These are phyloP conservation scores for Coemansia sp. DNA, from an alignment of 192 early-diverging fungal species.

Conservation along the genomic window DNA sequence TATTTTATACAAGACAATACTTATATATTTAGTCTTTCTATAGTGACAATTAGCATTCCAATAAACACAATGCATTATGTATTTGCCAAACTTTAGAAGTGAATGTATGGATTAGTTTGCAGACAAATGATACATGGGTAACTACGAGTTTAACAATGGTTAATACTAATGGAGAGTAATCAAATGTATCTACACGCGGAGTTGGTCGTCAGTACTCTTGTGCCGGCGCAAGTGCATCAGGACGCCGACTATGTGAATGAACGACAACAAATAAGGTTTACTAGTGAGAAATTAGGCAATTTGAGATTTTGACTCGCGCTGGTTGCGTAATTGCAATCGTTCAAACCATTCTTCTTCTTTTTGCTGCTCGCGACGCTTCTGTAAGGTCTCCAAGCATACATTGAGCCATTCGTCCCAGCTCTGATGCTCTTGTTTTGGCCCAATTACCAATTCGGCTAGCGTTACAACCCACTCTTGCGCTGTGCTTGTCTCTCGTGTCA, in stretches of 20 bases:
- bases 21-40: neutral
- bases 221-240: neutral
- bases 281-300: neutral
- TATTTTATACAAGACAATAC: neutral
- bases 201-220: neutral
- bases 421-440: constrained; percentile 46
- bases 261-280: neutral
- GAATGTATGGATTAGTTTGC: too few species aligned
- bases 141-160: neutral
- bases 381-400: constrained; percentile 26
- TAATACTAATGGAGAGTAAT: neutral
- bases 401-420: constrained; percentile 53
- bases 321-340: neutral
- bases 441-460: constrained; percentile 39
- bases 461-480: constrained; percentile 52
- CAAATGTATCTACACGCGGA: constrained; percentile 1
- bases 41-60: neutral
- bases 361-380: constrained; percentile 29
- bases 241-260: neutral
- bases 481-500: constrained; percentile 31
- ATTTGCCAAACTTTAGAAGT: neutral
- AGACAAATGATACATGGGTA: neutral
- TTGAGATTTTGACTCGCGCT: constrained; percentile 3
- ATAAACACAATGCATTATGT: neutral
- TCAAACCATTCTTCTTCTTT: constrained; percentile 32